Conservation (phyloP, 192 early-diverging fungal species). For the Kappamyces sp. region DNA sequence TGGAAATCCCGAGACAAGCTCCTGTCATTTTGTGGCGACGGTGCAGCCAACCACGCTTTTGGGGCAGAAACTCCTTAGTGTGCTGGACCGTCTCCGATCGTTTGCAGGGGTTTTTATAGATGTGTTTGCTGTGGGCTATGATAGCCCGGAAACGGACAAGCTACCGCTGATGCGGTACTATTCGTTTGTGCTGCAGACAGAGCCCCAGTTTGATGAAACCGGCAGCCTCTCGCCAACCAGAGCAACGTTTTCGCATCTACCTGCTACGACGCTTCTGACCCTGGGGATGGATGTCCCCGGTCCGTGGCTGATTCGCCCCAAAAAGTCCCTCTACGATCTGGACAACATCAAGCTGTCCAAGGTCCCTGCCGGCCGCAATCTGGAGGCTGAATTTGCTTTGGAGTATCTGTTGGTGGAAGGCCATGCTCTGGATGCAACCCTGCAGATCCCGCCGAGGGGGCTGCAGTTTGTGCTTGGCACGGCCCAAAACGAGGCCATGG, state of each 20-base stretch:
- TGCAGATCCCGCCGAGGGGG: constrained; percentile 76
- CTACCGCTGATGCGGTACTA: constrained; percentile 86
- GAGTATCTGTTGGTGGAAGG: constrained; percentile 85
- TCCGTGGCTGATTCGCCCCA: constrained; percentile 84
- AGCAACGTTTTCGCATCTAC: constrained; percentile 70
- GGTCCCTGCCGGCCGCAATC: constrained; percentile 33
- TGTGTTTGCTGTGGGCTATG: constrained; percentile 4
- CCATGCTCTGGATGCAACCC: constrained; percentile 68
- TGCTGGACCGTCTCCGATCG: too few species aligned
- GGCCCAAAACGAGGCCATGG: constrained; percentile 45
- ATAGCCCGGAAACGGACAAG: constrained; percentile 37
- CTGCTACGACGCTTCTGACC: constrained; percentile 74
- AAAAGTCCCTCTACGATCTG: constrained; percentile 76
- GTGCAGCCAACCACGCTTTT: constrained; percentile 4
- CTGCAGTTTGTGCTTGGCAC: constrained; percentile 86
- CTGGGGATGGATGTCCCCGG: constrained; percentile 82
- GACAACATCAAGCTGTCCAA: constrained; percentile 80
- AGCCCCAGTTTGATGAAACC: constrained; percentile 57
- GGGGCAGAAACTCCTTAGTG: too few species aligned
- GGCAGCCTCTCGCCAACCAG: constrained; percentile 32
- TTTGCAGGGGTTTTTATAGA: neutral
- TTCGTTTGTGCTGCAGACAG: constrained; percentile 68
- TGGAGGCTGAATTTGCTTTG: constrained; percentile 73
- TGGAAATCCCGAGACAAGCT: constrained; percentile 16
- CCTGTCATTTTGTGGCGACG: neutral